Evolutionary conservation across 169 alveolate genomes (phyloP), one percentile per base, ranked within the genome.

Genomic region (Eimeria praecox): DNA sequence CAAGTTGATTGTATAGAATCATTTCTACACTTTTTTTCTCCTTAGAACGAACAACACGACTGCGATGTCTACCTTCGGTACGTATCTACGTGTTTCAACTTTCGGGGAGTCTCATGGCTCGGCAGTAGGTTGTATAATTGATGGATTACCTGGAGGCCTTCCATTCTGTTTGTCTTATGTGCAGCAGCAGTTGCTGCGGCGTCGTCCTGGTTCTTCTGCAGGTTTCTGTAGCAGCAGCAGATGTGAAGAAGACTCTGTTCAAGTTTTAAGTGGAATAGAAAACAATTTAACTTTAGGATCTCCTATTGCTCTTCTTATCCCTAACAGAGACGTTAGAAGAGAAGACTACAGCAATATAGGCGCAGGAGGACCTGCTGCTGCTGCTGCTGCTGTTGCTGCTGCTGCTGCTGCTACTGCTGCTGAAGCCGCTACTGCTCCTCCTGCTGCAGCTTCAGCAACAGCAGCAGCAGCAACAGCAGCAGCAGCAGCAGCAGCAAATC

Each of bases 41-140:
- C n/a, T n/a, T n/a, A n/a, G n/a, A n/a, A n/a, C n/a, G n/a, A n/a
- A n/a, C n/a, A n/a, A n/a, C n/a, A n/a, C n/a, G n/a, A n/a, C n/a
- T n/a, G n/a, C n/a, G 27, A 97, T 97, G 98, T 96, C 98, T 46
- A 66, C 97, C 0, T 96, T 97, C 66, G 98, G 98, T 24, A 56
- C 94, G 44, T 52, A 66, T 14, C 90, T 96, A 73, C 91, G 97
- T 22, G 97, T 98, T 38, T 96, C 97, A 22, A 98, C 98, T 6
- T 98, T 96, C 80, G 98, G 98, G 18, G 98, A 98, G 90, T 96
- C 98, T 4, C 98, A 98, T 82, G 97, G 97, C 38, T 52, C 83
- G 46, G 97, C 96, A 12, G 97, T 98, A 0, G 98, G 98, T n/a
- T 97, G 98, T 73, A 90, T 96, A 22, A 91, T 98, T 30, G 98